Evolutionary conservation across 208 protist species (phyloP).

Genomic region (Acanthamoeba sp.): DNA sequence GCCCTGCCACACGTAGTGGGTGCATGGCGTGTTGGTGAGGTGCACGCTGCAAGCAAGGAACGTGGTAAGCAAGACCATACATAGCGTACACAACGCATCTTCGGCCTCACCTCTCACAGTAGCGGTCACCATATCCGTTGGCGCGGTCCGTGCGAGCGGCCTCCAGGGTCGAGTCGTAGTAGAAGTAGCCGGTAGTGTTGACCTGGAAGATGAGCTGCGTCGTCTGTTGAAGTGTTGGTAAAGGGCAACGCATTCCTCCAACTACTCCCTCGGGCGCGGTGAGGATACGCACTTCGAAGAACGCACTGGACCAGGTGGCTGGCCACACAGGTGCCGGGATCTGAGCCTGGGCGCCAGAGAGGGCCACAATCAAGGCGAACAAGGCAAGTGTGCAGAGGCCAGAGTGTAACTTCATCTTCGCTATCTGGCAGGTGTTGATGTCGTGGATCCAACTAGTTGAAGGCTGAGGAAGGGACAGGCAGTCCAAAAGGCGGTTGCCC

Average conservation of each 20-base stretch:
- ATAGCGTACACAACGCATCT: no score
- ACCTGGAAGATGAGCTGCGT: not conserved
- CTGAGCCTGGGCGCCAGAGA: not conserved
- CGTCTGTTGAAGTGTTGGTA: not conserved
- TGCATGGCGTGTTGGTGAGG: not conserved
- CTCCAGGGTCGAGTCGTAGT: not conserved
- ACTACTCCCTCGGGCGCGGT: no score
- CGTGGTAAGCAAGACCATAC: not conserved
- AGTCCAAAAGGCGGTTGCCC: no score
- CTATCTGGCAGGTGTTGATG: no score
- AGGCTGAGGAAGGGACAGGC: no score
- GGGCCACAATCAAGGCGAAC: not conserved
- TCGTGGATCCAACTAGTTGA: no score
- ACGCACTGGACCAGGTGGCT: not conserved
- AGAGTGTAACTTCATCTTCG: no score
- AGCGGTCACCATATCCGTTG: not conserved
- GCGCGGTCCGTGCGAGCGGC: constrained; percentile 2
- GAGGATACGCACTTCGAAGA: not conserved
- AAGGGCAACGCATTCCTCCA: no score
- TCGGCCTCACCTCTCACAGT: constrained; percentile 30
- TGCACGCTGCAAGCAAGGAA: not conserved
- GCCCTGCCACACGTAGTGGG: constrained; percentile 31
- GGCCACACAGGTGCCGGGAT: not conserved
- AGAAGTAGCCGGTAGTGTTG: constrained; percentile 1
- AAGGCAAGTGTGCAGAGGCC: no score